Evolutionary conservation across 1,284 basidiomycete genomes (phyloP).

Genomic region (Ceratobasidium sp.): DNA sequence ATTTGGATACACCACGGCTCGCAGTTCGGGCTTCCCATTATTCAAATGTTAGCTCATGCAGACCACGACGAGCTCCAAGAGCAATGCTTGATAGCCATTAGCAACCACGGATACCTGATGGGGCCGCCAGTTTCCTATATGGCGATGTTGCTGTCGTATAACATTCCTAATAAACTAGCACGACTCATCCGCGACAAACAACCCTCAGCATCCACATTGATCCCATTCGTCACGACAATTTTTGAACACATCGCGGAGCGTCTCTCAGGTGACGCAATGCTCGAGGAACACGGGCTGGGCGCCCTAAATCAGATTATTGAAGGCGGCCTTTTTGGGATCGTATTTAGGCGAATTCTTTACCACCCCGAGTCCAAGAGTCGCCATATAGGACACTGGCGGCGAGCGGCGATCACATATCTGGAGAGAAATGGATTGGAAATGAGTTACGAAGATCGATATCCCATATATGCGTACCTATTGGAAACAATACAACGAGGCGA

Average conservation of each 20-base stretch:
- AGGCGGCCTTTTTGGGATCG: neutral
- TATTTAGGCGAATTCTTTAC: neutral
- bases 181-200: neutral
- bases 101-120: neutral
- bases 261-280: too few species aligned
- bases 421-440: too few species aligned
- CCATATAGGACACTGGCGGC: neutral
- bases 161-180: conserved; percentile 14
- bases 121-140: neutral
- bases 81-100: neutral
- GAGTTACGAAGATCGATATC: too few species aligned
- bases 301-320: neutral
- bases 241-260: too few species aligned
- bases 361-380: too few species aligned
- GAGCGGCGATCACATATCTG: neutral
- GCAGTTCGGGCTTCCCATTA: neutral
- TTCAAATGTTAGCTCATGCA: neutral
- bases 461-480: too few species aligned
- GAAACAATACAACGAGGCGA: too few species aligned
- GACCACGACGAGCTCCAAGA: neutral
- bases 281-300: too few species aligned
- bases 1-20: neutral
- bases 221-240: neutral
- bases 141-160: neutral
- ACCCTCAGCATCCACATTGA: neutral